These are phyloP conservation scores for Phalaenopsis hybrid DNA, from an alignment of 116 monocot genomes.

Conservation along the genomic window DNA sequence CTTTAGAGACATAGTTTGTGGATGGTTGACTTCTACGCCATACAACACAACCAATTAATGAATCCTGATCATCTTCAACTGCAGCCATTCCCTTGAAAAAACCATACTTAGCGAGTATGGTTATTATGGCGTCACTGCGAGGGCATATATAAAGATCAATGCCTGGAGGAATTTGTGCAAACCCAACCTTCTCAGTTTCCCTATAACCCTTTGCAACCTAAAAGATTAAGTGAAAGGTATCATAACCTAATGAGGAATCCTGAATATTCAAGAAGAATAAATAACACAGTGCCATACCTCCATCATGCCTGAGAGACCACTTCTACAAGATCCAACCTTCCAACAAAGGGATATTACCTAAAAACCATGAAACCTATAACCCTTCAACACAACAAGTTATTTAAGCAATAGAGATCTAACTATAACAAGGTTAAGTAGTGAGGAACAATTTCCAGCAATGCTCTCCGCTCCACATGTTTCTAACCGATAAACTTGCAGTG, in stretches of 20 bases:
- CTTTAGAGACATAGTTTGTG: slow-evolving; percentile 17
- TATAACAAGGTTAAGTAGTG: not conserved
- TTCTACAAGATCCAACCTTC: slow-evolving; percentile 53
- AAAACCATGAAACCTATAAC: not conserved
- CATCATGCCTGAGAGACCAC: slow-evolving; percentile 50
- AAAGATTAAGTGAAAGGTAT: not conserved
- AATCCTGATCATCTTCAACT: slow-evolving; percentile 62
- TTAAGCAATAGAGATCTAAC: not conserved
- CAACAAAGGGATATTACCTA: slow-evolving; percentile 81
- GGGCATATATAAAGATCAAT: slow-evolving; percentile 76
- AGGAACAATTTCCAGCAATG: not conserved
- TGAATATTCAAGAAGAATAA: not conserved
- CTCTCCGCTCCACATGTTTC: not conserved
- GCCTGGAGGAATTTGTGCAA: slow-evolving; percentile 60
- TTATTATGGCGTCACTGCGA: slow-evolving; percentile 65
- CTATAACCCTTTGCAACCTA: slow-evolving; percentile 57
- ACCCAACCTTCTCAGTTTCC: slow-evolving; percentile 54
- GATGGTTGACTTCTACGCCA: slow-evolving; percentile 46
- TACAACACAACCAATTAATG: slow-evolving; percentile 78
- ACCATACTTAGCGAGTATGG: slow-evolving; percentile 73
- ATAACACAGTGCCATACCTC: slow-evolving; percentile 36
- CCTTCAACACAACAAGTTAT: not conserved
- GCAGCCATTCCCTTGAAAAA: slow-evolving; percentile 79
- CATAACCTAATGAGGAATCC: not conserved
- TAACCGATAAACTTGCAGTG: not conserved